Conservation (phyloP, 2,329 filamentous ascomycete genomes). For the Scortechinia acanthostroma region DNA sequence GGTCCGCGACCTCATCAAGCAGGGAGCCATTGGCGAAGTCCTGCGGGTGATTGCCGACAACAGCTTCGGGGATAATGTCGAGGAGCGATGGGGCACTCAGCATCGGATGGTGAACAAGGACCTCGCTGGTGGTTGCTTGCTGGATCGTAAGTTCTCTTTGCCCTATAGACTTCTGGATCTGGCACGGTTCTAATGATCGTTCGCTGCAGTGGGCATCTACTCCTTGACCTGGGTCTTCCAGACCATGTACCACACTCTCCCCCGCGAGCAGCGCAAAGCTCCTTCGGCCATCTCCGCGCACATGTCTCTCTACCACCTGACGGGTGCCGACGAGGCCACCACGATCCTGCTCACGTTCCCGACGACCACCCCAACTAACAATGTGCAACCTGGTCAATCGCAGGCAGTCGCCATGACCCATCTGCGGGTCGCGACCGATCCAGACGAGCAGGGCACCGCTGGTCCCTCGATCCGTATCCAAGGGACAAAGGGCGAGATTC, state of each 20-base stretch:
- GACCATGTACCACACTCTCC: constrained; percentile 8
- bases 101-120: constrained; percentile 13
- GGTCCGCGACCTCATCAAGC: constrained; percentile 13
- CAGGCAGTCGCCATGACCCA: neutral
- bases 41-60: constrained; percentile 13
- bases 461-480: neutral
- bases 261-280: constrained; percentile 7
- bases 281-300: constrained; percentile 17
- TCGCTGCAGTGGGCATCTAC: constrained; percentile 14
- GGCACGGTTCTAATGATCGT: neutral
- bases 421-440: neutral
- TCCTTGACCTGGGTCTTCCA: constrained; percentile 20
- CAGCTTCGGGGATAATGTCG: constrained; percentile 15
- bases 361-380: neutral
- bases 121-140: constrained; percentile 17
- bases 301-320: constrained; percentile 8
- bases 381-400: neutral
- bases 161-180: neutral
- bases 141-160: constrained; percentile 12
- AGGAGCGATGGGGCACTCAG: constrained; percentile 9
- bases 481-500: constrained; percentile 1
- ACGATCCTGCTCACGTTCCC: neutral
- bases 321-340: constrained; percentile 5
- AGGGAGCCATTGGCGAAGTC: constrained; percentile 16
- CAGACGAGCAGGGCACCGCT: neutral